phyloP scores from a whole-genome alignment of 495 filamentous ascomycete genomes.

The Neurospora sp. region DNA sequence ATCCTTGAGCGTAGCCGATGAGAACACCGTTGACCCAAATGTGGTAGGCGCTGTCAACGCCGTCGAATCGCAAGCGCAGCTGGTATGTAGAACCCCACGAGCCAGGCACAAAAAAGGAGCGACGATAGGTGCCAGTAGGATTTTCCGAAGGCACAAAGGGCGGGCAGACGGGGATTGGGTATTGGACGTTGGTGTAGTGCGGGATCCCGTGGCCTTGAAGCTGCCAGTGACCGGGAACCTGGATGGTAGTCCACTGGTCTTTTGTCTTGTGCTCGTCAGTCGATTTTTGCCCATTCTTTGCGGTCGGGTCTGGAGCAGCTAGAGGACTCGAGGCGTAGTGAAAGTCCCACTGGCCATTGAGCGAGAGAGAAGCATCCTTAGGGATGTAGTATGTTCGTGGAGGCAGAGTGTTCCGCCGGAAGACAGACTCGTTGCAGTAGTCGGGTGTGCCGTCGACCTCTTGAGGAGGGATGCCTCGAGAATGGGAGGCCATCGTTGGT shows the following conservation, averaged over 20 bases:
- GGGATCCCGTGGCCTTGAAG: conserved; percentile 50
- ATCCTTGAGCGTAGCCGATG: conserved; percentile 55
- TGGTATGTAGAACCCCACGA: conserved; percentile 26
- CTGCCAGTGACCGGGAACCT: conserved; percentile 59
- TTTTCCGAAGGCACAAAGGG: conserved; percentile 49
- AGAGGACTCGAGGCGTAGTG: conserved; percentile 40
- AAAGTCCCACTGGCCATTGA: conserved; percentile 54
- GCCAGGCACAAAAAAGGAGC: conserved; percentile 39
- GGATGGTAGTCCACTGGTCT: conserved; percentile 37
- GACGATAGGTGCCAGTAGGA: conserved; percentile 51
- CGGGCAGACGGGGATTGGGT: conserved; percentile 50
- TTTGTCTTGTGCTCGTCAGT: conserved; percentile 4
- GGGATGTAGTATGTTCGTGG: conserved; percentile 43
- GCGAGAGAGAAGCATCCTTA: conserved; percentile 25
- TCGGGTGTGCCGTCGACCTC: conserved; percentile 14
- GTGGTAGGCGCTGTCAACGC: conserved; percentile 58
- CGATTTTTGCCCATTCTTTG: background rate
- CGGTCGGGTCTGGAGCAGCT: conserved; percentile 31
- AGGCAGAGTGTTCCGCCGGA: conserved; percentile 39
- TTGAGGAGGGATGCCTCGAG: conserved; percentile 6
- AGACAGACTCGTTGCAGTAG: conserved; percentile 24
- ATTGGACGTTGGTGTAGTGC: conserved; percentile 53
- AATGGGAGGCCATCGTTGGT: background rate
- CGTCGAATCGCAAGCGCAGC: conserved; percentile 53
- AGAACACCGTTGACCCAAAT: conserved; percentile 50